phyloP scores from a whole-genome alignment of 345 rosid genomes.

The Physaria fendleri region DNA sequence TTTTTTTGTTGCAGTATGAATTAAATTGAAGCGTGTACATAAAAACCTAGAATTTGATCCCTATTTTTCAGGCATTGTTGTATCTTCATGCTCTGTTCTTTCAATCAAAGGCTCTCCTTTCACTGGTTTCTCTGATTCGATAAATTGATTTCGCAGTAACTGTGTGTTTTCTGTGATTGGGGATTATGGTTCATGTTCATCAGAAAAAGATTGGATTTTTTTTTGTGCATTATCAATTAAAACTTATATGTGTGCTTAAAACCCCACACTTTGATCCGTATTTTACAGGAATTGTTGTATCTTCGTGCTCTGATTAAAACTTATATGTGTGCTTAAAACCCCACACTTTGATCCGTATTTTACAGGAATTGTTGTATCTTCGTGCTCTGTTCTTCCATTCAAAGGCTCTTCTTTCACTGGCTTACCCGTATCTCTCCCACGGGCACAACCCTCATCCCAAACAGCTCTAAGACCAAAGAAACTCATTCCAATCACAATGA shows the following conservation, averaged over 20 bases:
- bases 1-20: not conserved
- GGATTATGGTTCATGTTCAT: conserved; percentile 15
- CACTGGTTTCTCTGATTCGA: conserved; percentile 40
- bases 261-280: not conserved
- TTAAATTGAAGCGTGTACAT: not conserved
- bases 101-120: conserved; percentile 39
- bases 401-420: conserved; percentile 43
- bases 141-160: no score
- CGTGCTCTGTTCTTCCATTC: conserved; percentile 34
- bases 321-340: not conserved
- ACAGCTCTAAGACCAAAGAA: conserved; percentile 15
- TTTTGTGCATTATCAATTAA: not conserved
- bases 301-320: no score
- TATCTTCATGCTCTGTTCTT: conserved; percentile 36
- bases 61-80: conserved; percentile 32
- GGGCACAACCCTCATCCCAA: conserved; percentile 7
- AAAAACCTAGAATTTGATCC: not conserved
- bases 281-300: conserved; percentile 36
- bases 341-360: not conserved
- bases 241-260: not conserved
- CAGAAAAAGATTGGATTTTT: not conserved
- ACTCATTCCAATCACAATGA: conserved; percentile 37
- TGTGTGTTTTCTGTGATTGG: not conserved
- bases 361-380: no score
- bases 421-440: conserved; percentile 32